These are phyloP conservation scores for Stagonosporopsis vannaccii DNA, from an alignment of 2,329 filamentous ascomycete genomes.

Conservation along the genomic window DNA sequence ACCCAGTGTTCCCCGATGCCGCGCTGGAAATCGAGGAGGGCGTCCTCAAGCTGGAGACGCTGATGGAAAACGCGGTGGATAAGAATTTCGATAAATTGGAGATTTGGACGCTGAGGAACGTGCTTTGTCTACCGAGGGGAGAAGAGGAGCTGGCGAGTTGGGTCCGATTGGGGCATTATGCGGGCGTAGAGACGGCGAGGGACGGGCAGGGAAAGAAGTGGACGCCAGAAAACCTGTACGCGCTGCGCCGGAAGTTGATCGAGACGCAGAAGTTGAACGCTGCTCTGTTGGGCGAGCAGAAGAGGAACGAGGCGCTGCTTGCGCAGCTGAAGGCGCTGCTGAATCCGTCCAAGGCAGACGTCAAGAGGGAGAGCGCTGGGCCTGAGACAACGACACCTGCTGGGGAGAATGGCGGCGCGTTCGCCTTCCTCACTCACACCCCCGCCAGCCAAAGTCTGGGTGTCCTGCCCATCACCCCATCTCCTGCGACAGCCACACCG, in stretches of 20 bases:
- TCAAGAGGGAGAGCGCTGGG: constrained; percentile 31
- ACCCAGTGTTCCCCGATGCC: constrained; percentile 57
- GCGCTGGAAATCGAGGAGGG: constrained; percentile 85
- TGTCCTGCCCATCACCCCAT: constrained; percentile 44
- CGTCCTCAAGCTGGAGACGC: constrained; percentile 57
- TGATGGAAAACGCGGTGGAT: constrained; percentile 59
- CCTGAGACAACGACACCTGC: neutral
- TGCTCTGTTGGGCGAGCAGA: constrained; percentile 72
- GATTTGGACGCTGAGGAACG: constrained; percentile 88
- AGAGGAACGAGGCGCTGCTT: constrained; percentile 76
- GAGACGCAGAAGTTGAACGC: constrained; percentile 80
- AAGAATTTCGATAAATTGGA: constrained; percentile 61
- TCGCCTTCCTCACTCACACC: constrained; percentile 65
- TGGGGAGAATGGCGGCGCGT: constrained; percentile 32
- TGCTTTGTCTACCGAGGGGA: constrained; percentile 63
- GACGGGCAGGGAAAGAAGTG: neutral
- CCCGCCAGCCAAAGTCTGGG: constrained; percentile 56
- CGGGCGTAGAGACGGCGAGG: constrained; percentile 54
- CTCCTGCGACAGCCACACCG: constrained; percentile 25
- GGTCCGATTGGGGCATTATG: constrained; percentile 86
- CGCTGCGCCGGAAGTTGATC: constrained; percentile 75
- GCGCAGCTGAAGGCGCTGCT: constrained; percentile 67
- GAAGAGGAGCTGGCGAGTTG: constrained; percentile 66
- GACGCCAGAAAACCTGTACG: constrained; percentile 70
- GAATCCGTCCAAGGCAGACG: constrained; percentile 11